A percentile compares a stretch with the other conserved stretches of the same genome.
phyloP scores from a whole-genome alignment of 805 yeast species.

The Kuraishia cidri region DNA sequence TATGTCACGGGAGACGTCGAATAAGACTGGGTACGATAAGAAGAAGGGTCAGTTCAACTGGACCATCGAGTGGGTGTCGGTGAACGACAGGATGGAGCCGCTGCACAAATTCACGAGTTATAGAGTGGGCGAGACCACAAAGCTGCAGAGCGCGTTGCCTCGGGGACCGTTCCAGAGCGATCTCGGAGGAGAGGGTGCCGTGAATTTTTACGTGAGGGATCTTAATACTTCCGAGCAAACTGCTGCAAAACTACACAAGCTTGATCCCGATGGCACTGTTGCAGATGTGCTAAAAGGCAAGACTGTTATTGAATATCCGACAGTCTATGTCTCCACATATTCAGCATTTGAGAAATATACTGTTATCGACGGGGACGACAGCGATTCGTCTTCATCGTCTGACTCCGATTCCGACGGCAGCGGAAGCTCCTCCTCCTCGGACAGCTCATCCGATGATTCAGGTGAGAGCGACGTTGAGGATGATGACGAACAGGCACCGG shows the following conservation, averaged over 20 bases:
- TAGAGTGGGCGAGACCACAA: slow-evolving; percentile 27
- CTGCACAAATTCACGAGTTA: slow-evolving; percentile 20
- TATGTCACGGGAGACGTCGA: slow-evolving; percentile 57
- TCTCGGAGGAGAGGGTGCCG: slow-evolving; percentile 10
- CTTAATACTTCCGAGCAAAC: slow-evolving; percentile 6
- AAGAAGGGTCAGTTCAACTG: slow-evolving; percentile 54
- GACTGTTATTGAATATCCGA: slow-evolving; percentile 73
- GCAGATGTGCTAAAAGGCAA: slow-evolving; percentile 32
- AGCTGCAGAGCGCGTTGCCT: slow-evolving; percentile 31
- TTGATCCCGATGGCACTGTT: slow-evolving; percentile 15
- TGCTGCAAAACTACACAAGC: slow-evolving; percentile 20
- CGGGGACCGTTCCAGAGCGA: too few species aligned
- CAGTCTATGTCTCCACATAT: slow-evolving; percentile 39
- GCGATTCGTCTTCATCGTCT: too few species aligned
- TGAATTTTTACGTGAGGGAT: slow-evolving; percentile 1
- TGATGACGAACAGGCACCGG: slow-evolving; percentile 11
- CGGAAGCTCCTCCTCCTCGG: too few species aligned
- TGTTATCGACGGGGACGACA: too few species aligned
- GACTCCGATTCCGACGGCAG: too few species aligned
- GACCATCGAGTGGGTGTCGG: slow-evolving; percentile 70
- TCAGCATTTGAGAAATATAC: too few species aligned
- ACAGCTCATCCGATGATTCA: too few species aligned
- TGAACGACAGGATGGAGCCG: slow-evolving; percentile 15
- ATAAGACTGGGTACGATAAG: slow-evolving; percentile 66
- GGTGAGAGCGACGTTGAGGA: slow-evolving; percentile 5